Evolutionary conservation across 495 filamentous ascomycete species (phyloP).

Genomic region (Talaromyces nanjingensis): DNA sequence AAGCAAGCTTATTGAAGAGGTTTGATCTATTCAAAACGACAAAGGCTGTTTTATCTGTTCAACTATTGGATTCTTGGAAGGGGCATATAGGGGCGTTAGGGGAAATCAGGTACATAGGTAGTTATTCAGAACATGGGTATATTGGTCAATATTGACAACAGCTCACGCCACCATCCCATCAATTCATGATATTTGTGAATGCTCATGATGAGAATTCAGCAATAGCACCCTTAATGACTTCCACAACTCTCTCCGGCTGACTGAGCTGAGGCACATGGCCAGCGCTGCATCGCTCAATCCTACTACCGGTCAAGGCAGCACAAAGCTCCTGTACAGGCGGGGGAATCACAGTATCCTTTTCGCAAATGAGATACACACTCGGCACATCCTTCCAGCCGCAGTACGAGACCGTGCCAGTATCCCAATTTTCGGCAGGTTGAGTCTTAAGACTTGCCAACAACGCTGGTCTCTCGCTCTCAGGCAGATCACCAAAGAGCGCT

Average conservation of each 20-base stretch:
- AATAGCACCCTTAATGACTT: constrained; percentile 12
- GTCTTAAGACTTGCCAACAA: constrained; percentile 17
- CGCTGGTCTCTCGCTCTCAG: constrained; percentile 1
- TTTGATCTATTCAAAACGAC: constrained; percentile 16
- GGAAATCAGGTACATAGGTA: background rate
- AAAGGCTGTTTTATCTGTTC: background rate
- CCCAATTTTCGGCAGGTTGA: constrained; percentile 17
- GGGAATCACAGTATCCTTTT: constrained; percentile 17
- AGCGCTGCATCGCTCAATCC: constrained; percentile 18
- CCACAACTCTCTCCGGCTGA: constrained; percentile 19
- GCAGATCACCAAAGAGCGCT: constrained; percentile 16
- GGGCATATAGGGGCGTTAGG: background rate
- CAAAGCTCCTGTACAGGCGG: constrained; percentile 16
- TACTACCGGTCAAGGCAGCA: constrained; percentile 16
- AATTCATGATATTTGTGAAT: background rate
- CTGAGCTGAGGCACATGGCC: constrained; percentile 26
- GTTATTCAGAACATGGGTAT: background rate
- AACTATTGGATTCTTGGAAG: background rate
- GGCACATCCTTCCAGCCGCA: constrained; percentile 24
- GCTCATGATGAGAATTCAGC: background rate
- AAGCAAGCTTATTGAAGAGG: constrained; percentile 41
- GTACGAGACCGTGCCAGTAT: constrained; percentile 14
- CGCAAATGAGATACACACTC: constrained; percentile 24
- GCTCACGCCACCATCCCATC: background rate
- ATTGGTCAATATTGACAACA: background rate